Evolutionary conservation across 2,329 filamentous ascomycete genomes (phyloP).

Genomic region (Aspergillus sp.): DNA sequence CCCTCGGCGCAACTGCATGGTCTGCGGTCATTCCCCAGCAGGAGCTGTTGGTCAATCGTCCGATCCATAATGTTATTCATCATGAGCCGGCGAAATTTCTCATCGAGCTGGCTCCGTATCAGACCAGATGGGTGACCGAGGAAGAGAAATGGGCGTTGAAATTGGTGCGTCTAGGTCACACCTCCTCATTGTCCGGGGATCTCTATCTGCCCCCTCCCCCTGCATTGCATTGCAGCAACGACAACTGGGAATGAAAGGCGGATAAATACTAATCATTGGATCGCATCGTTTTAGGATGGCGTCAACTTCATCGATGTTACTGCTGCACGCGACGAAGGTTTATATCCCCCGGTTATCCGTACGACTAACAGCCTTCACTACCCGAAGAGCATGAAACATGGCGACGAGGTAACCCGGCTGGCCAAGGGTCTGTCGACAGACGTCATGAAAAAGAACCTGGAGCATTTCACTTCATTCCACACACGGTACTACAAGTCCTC

Average conservation of each 20-base stretch:
- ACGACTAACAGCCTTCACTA: slow-evolving; percentile 47
- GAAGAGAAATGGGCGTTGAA: slow-evolving; percentile 91
- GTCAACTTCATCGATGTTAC: slow-evolving; percentile 94
- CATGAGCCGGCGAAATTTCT: slow-evolving; percentile 53
- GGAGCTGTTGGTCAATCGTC: slow-evolving; percentile 13
- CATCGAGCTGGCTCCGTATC: slow-evolving; percentile 75
- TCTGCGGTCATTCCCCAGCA: slow-evolving; percentile 27
- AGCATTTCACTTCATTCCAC: slow-evolving; percentile 55
- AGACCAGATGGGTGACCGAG: slow-evolving; percentile 81
- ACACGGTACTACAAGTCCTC: slow-evolving; percentile 52
- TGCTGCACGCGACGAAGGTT: slow-evolving; percentile 51
- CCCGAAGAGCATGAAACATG: slow-evolving; percentile 57
- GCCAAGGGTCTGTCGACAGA: slow-evolving; percentile 62
- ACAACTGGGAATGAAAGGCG: background rate
- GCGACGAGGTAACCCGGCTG: slow-evolving; percentile 59
- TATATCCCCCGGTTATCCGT: slow-evolving; percentile 43
- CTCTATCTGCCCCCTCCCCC: too few species aligned
- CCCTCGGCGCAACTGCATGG: slow-evolving; percentile 28
- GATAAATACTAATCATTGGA: background rate
- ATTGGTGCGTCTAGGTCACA: slow-evolving; percentile 49
- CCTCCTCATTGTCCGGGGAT: too few species aligned
- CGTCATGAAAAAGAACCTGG: slow-evolving; percentile 68
- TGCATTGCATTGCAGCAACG: too few species aligned
- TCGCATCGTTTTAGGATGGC: slow-evolving; percentile 52
- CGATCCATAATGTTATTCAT: slow-evolving; percentile 12